These are phyloP conservation scores for Tilletia walkeri DNA, from an alignment of 1,284 basidiomycete species.

Conservation along the genomic window DNA sequence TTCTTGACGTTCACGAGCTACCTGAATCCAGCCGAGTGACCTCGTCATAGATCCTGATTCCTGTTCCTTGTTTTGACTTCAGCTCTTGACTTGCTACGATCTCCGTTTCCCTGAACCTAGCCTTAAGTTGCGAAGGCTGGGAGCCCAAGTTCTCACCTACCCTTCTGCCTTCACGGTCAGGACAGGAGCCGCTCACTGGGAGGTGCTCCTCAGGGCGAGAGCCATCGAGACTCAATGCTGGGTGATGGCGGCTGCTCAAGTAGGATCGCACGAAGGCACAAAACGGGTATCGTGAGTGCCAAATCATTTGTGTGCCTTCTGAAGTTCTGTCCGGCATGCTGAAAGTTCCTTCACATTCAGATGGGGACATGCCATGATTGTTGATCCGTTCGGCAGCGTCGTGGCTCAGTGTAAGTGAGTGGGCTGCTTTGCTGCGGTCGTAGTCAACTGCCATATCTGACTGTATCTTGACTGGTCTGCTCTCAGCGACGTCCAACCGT, in stretches of 20 bases:
- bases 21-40: too few species aligned
- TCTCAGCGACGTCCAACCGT: conserved; percentile 47
- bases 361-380: conserved; percentile 55
- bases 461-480: background rate
- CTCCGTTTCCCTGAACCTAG: conserved; percentile 61
- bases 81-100: conserved; percentile 63
- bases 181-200: conserved; percentile 56
- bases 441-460: background rate
- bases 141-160: conserved; percentile 60
- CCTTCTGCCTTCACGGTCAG: conserved; percentile 61
- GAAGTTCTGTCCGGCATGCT: background rate
- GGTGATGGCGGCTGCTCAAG: conserved; percentile 56
- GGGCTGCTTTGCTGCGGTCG: background rate
- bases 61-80: conserved; percentile 30
- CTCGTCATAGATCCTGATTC: background rate
- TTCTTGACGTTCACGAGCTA: background rate
- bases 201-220: conserved; percentile 51
- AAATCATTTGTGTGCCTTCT: background rate
- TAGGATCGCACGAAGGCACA: conserved; percentile 51
- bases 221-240: conserved; percentile 58
- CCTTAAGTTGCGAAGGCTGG: conserved; percentile 56
- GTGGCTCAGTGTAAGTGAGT: conserved; percentile 45
- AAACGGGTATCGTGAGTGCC: conserved; percentile 35
- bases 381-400: conserved; percentile 53
- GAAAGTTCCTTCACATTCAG: conserved; percentile 15